Conservation (phyloP, 2,329 filamentous ascomycete species). For the Colletotrichum plurivorum region DNA sequence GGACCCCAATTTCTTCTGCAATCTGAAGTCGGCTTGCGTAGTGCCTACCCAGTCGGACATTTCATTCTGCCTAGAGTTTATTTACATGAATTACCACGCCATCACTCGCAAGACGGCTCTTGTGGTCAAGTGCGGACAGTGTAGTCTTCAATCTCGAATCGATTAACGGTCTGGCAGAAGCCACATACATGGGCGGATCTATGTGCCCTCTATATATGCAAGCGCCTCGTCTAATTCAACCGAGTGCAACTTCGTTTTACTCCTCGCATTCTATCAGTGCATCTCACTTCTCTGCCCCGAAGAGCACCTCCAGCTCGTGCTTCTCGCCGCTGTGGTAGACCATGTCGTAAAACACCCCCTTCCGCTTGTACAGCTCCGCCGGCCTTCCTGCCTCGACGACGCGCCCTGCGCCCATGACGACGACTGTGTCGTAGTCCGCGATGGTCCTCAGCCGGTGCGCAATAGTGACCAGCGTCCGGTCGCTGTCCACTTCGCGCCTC, state of each 20-base stretch:
- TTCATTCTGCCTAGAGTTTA: too few relatives aligned
- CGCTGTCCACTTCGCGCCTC: constrained; percentile 62
- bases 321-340: constrained; percentile 68
- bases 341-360: constrained; percentile 68
- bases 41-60: too few relatives aligned
- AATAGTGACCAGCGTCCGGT: constrained; percentile 70
- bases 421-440: constrained; percentile 71
- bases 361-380: constrained; percentile 59
- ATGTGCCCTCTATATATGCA: not conserved
- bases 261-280: not conserved
- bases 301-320: constrained; percentile 57
- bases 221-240: not conserved
- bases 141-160: not conserved
- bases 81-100: too few relatives aligned
- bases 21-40: too few relatives aligned
- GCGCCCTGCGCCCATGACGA: constrained; percentile 68
- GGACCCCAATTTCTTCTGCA: too few relatives aligned
- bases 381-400: constrained; percentile 69
- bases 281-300: constrained; percentile 42
- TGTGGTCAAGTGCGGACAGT: not conserved
- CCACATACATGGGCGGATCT: not conserved
- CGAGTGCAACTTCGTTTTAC: not conserved
- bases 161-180: not conserved
- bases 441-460: constrained; percentile 82
- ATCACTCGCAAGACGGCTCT: too few relatives aligned